Conservation (phyloP, 148 eudicot genomes). For the Amaranthus cruentus region DNA sequence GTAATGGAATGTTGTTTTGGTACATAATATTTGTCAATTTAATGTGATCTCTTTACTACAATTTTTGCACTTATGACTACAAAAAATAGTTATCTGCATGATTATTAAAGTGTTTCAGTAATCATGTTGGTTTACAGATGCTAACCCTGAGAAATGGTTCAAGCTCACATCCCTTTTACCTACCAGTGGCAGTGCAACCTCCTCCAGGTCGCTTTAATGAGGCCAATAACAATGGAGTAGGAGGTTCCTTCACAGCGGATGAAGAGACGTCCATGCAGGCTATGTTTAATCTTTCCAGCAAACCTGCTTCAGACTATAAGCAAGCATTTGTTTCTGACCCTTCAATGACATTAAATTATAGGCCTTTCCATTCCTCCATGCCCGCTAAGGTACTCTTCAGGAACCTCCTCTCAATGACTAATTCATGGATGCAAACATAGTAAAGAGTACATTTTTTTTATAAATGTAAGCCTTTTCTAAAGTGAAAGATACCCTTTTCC, state of each 20-base stretch:
- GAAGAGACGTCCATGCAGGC: conserved; percentile 37
- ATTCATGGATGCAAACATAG: no score
- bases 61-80: no score
- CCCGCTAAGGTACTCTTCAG: conserved; percentile 45
- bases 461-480: no score
- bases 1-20: no score
- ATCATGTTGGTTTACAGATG: conserved; percentile 45
- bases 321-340: conserved; percentile 33
- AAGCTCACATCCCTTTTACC: conserved; percentile 54
- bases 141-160: conserved; percentile 81
- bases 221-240: conserved; percentile 34
- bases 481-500: no score
- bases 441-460: no score
- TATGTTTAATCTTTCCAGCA: conserved; percentile 35
- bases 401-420: neutral
- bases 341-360: conserved; percentile 33
- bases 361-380: conserved; percentile 37
- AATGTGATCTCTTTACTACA: no score
- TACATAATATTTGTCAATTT: no score
- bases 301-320: conserved; percentile 30
- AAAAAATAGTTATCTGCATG: neutral
- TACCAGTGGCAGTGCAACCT: conserved; percentile 32
- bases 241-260: conserved; percentile 28
- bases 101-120: neutral
- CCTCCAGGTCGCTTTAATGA: conserved; percentile 33